Evolutionary conservation across 768 basidiomycete species (phyloP).

Genomic region (Boletus rex-veris): DNA sequence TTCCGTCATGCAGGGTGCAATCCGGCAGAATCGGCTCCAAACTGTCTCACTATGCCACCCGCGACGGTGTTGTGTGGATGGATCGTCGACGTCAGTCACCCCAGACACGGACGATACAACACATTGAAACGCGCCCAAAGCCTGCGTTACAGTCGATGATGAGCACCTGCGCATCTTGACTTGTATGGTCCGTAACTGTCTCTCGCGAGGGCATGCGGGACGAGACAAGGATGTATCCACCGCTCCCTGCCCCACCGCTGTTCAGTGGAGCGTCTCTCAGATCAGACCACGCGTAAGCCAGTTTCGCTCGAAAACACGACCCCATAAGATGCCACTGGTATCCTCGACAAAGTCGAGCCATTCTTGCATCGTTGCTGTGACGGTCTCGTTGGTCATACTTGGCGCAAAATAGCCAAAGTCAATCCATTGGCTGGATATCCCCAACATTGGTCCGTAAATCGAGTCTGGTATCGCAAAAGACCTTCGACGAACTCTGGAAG

Average conservation of each 20-base stretch:
- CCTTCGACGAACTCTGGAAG: slow-evolving; percentile 34
- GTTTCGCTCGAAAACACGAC: background rate
- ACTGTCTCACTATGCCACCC: too few species aligned
- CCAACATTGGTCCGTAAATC: slow-evolving; percentile 42
- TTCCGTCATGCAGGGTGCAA: too few species aligned
- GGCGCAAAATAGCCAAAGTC: slow-evolving; percentile 28
- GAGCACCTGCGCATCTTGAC: slow-evolving; percentile 22
- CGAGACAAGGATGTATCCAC: slow-evolving; percentile 3
- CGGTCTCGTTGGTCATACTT: slow-evolving; percentile 35
- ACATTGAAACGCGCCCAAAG: slow-evolving; percentile 8
- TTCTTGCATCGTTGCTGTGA: slow-evolving; percentile 33
- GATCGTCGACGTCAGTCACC: too few species aligned
- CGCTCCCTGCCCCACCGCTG: slow-evolving; percentile 13
- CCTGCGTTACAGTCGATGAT: background rate
- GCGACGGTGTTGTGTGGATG: too few species aligned
- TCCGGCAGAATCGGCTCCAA: too few species aligned
- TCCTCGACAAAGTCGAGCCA: slow-evolving; percentile 28
- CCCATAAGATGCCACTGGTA: slow-evolving; percentile 3
- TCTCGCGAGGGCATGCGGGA: slow-evolving; percentile 37
- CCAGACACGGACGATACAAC: too few species aligned
- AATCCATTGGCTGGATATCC: slow-evolving; percentile 18
- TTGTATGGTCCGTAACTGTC: slow-evolving; percentile 20
- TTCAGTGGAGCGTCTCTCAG: slow-evolving; percentile 10
- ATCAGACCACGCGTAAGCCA: background rate
- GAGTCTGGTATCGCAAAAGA: slow-evolving; percentile 22